A percentile compares a stretch with the other conserved stretches of the same genome.
These are phyloP conservation scores for Coemansia sp. DNA, from an alignment of 192 early-diverging fungal genomes.

Conservation along the genomic window DNA sequence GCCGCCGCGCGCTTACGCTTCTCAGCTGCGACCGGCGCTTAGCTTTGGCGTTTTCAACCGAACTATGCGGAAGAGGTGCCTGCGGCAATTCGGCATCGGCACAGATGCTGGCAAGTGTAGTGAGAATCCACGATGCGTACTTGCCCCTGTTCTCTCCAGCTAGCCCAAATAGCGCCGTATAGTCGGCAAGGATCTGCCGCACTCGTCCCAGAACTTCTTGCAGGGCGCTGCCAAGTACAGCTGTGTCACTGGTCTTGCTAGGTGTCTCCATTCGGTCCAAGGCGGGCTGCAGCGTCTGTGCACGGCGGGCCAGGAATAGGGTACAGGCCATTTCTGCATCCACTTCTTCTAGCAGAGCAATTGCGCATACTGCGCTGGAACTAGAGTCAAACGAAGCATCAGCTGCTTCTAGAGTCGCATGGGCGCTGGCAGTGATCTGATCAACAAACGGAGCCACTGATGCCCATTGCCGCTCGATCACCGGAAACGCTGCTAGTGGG, in stretches of 20 bases:
- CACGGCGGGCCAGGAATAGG: conserved; percentile 34
- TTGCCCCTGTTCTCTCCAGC: conserved; percentile 1
- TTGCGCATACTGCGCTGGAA: conserved; percentile 31
- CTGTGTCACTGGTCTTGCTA: not conserved
- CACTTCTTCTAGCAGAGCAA: conserved; percentile 37
- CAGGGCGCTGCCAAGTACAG: conserved; percentile 10
- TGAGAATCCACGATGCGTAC: conserved; percentile 35
- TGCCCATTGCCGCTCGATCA: conserved; percentile 44
- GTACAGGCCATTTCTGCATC: conserved; percentile 41
- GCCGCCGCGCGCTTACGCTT: conserved; percentile 19
- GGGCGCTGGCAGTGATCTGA: conserved; percentile 27
- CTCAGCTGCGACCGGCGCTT: conserved; percentile 15
- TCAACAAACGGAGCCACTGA: conserved; percentile 30
- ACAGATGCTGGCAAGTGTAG: conserved; percentile 37
- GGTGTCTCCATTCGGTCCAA: conserved; percentile 9
- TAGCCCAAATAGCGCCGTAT: conserved; percentile 26
- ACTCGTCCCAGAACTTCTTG: conserved; percentile 25
- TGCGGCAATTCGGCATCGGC: conserved; percentile 38
- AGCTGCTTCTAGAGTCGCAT: conserved; percentile 8
- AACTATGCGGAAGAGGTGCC: conserved; percentile 4
- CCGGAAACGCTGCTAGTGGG: conserved; percentile 40
- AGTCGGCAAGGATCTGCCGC: conserved; percentile 30
- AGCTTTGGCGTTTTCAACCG: not conserved
- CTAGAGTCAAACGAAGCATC: conserved; percentile 10
- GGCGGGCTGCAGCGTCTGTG: conserved; percentile 20